phyloP scores from a whole-genome alignment of 129 eudicot species.

The Chrysanthemum lavandulifolium region DNA sequence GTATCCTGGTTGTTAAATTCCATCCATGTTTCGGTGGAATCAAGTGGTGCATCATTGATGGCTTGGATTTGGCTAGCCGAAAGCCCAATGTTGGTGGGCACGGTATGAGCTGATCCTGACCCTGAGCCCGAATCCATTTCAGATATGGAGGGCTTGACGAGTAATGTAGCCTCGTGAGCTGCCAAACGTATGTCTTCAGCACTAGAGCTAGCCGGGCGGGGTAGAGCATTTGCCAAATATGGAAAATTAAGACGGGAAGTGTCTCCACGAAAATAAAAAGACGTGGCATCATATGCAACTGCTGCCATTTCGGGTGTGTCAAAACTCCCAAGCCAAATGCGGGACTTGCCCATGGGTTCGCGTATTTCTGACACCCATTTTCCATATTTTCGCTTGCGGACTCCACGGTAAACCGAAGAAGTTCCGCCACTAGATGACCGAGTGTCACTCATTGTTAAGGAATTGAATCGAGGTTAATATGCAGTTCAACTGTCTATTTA shows the following conservation, averaged over 20 bases:
- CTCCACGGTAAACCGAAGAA: slow-evolving; percentile 44
- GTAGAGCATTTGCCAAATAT: slow-evolving; percentile 33
- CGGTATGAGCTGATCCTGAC: slow-evolving; percentile 18
- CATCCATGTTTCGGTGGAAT: slow-evolving; percentile 39
- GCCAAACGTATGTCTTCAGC: slow-evolving; percentile 54
- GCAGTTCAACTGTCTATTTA: slow-evolving; percentile 16
- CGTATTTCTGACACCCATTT: slow-evolving; percentile 66
- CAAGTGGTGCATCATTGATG: slow-evolving; percentile 50
- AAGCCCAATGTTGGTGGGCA: slow-evolving; percentile 40
- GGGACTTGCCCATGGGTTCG: slow-evolving; percentile 43
- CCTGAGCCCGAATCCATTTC: slow-evolving; percentile 1
- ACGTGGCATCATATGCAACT: slow-evolving; percentile 43
- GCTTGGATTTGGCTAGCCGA: slow-evolving; percentile 54
- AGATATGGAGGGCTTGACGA: slow-evolving; percentile 14
- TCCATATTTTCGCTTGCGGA: slow-evolving; percentile 59
- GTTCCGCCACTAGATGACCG: slow-evolving; percentile 32
- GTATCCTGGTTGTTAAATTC: slow-evolving; percentile 17
- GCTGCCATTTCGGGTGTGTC: slow-evolving; percentile 66
- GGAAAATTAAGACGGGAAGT: slow-evolving; percentile 45
- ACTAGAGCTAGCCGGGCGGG: slow-evolving; percentile 40
- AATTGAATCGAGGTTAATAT: not conserved
- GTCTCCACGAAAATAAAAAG: slow-evolving; percentile 43
- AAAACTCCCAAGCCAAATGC: slow-evolving; percentile 59
- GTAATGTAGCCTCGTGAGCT: slow-evolving; percentile 47
- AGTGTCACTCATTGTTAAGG: slow-evolving; percentile 16